Evolutionary conservation across 805 yeast genomes (phyloP).

Genomic region (Yarrowia keelungensis): DNA sequence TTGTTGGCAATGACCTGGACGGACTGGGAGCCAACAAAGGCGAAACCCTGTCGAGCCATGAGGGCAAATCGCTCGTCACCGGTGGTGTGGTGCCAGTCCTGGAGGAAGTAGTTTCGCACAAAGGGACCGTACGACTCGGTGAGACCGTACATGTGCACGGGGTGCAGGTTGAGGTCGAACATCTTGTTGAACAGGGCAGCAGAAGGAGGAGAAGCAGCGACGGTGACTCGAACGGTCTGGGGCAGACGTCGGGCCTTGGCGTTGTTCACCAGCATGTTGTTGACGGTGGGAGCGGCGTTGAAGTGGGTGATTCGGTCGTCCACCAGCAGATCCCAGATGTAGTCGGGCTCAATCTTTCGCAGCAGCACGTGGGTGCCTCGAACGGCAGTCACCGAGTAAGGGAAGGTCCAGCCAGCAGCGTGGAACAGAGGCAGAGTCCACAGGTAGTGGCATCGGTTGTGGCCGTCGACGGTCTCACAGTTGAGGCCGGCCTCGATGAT

Average conservation of each 20-base stretch:
- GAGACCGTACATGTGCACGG: constrained; percentile 51
- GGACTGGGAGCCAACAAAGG: constrained; percentile 47
- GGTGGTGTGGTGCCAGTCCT: constrained; percentile 47
- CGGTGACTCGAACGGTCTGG: constrained; percentile 48
- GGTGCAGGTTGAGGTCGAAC: constrained; percentile 48
- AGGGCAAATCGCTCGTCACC: constrained; percentile 45
- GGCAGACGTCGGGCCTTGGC: constrained; percentile 46
- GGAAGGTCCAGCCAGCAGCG: constrained; percentile 52
- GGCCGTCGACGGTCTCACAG: constrained; percentile 44
- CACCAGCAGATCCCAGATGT: constrained; percentile 49
- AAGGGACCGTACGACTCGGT: constrained; percentile 52
- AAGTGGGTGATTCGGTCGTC: constrained; percentile 48
- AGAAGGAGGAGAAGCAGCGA: constrained; percentile 52
- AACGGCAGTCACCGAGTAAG: constrained; percentile 51
- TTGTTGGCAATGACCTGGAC: constrained; percentile 45
- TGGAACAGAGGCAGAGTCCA: constrained; percentile 53
- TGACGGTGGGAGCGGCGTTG: constrained; percentile 53
- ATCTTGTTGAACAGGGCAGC: constrained; percentile 49
- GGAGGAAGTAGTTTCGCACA: constrained; percentile 47
- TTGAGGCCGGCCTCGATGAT: constrained; percentile 49
- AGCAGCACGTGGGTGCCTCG: constrained; percentile 51
- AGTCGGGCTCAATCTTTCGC: constrained; percentile 49
- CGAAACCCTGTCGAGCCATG: constrained; percentile 50
- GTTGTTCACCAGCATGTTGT: constrained; percentile 48
- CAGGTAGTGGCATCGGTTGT: constrained; percentile 48